Evolutionary conservation across 345 rosid species (phyloP).

Genomic region (Eutrema yunnanense): DNA sequence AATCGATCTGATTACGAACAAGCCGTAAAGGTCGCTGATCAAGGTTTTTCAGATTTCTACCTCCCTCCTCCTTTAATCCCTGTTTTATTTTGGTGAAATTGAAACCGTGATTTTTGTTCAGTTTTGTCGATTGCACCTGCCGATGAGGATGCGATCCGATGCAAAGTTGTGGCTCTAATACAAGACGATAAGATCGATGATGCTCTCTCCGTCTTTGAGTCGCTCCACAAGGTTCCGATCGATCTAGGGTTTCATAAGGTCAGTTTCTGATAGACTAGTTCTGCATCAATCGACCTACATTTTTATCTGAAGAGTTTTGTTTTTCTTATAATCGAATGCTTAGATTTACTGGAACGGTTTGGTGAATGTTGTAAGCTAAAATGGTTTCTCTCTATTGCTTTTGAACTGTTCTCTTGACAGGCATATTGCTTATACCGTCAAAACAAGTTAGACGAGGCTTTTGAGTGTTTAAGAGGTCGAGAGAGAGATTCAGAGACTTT

Average conservation of each 20-base stretch:
- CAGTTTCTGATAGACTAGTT: not conserved
- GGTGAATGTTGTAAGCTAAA: not conserved
- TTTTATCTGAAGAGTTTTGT: not conserved
- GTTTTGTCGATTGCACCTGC: constrained; percentile 61
- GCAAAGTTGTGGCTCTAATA: constrained; percentile 78
- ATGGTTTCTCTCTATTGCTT: not conserved
- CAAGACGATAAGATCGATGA: constrained; percentile 59
- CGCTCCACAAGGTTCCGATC: constrained; percentile 34
- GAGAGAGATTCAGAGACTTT: constrained; percentile 47
- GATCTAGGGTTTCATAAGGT: constrained; percentile 75
- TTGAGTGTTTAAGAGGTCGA: constrained; percentile 45
- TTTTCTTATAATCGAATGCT: not conserved
- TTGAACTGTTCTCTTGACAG: constrained; percentile 24
- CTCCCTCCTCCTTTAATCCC: not conserved
- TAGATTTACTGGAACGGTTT: not conserved
- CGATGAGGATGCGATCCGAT: constrained; percentile 84
- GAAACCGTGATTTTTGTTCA: constrained; percentile 19
- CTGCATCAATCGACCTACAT: not conserved
- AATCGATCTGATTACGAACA: constrained; percentile 49
- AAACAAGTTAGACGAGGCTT: constrained; percentile 76
- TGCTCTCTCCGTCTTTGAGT: constrained; percentile 59
- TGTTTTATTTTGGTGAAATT: not conserved
- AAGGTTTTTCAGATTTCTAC: constrained; percentile 34
- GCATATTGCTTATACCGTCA: constrained; percentile 93
- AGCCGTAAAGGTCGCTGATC: constrained; percentile 68